phyloP scores from a whole-genome alignment of 2,329 filamentous ascomycete genomes.

The Endothia cerciana region DNA sequence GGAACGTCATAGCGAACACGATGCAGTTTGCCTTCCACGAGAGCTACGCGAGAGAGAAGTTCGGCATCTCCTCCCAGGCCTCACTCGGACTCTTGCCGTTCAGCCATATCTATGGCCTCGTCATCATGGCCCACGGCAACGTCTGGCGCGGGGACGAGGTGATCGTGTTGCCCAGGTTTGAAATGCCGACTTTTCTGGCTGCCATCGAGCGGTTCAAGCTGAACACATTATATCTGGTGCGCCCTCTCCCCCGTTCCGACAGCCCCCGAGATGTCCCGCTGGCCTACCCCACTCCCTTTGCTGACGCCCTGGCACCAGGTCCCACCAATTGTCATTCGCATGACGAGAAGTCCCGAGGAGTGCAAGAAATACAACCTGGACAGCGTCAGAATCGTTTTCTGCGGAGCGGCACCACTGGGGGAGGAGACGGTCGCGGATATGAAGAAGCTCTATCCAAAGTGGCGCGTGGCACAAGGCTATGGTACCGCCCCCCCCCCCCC shows the following conservation, averaged over 20 bases:
- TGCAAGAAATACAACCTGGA: slow-evolving; percentile 73
- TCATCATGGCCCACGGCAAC: slow-evolving; percentile 68
- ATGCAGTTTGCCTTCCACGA: slow-evolving; percentile 61
- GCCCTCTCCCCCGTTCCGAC: no score
- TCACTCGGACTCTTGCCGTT: slow-evolving; percentile 74
- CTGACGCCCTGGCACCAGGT: slow-evolving; percentile 50
- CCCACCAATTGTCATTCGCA: slow-evolving; percentile 79
- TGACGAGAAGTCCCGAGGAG: slow-evolving; percentile 66
- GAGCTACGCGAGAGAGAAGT: slow-evolving; percentile 41
- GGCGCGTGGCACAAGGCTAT: slow-evolving; percentile 71
- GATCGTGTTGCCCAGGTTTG: slow-evolving; percentile 74
- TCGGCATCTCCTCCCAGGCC: slow-evolving; percentile 46
- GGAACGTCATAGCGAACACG: slow-evolving; percentile 77
- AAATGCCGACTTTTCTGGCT: slow-evolving; percentile 63
- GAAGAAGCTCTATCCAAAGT: slow-evolving; percentile 61
- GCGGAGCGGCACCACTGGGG: slow-evolving; percentile 78
- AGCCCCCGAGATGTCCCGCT: neutral
- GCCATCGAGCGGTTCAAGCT: slow-evolving; percentile 72
- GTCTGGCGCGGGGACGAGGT: slow-evolving; percentile 73
- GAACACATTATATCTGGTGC: slow-evolving; percentile 64
- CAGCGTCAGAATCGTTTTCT: slow-evolving; percentile 67
- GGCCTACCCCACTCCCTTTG: neutral
- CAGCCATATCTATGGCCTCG: slow-evolving; percentile 79
- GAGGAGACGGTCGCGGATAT: slow-evolving; percentile 72
- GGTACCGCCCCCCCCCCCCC: slow-evolving; percentile 48